Evolutionary conservation across 331 rosid species (phyloP), one percentile per base, ranked within the genome.

Genomic region (Rosa hybrid): DNA sequence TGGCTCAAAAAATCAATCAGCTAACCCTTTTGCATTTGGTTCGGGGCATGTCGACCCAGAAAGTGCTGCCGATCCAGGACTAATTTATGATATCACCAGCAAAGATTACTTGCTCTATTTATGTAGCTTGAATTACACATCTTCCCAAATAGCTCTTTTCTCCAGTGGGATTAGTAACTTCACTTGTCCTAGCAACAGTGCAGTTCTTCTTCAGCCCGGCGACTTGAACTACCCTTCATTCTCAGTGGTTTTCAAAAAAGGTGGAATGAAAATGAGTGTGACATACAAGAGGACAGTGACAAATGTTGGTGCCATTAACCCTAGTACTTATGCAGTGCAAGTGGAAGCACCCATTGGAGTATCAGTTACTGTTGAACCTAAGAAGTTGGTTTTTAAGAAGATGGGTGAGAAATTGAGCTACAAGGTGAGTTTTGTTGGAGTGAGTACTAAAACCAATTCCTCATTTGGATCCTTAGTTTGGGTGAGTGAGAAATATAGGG

Each of bases 11-110:
- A 71, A 18, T 9, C 12, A 23, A 63, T 53, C 83, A 12, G 98
- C 97, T 53, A 83, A 79, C 57, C 89, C 91, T 21, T 94, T 90
- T 77, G 87, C 87, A 41, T 84, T 84, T 48, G 97, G 97, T 23
- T 90, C 97, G 0, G 98, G 98, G 39, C 98, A 89, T 80, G 97
- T 91, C 68, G 75, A 94, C 23, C 96, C 97, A 2, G 90, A 88
- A 72, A 86, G 80, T 39, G 98, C 93, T 23, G 81, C 90, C 46
- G 90, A 91, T 84, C 98, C 98, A 2, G 97, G 97, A 20, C 60
- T 94, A 44, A 81, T 92, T 25, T 94, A 92, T 59, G 97, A 94
- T 51, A 89, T 94, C 49, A 75, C 75, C 16, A 67, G 80, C 8
- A 59, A 80, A 12, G 94, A 90, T 77, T 92, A 91, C 39, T 63